Evolutionary conservation across 2,329 filamentous ascomycete genomes (phyloP), one percentile per base, ranked within the genome.

Genomic region (Penicillium occitanis): DNA sequence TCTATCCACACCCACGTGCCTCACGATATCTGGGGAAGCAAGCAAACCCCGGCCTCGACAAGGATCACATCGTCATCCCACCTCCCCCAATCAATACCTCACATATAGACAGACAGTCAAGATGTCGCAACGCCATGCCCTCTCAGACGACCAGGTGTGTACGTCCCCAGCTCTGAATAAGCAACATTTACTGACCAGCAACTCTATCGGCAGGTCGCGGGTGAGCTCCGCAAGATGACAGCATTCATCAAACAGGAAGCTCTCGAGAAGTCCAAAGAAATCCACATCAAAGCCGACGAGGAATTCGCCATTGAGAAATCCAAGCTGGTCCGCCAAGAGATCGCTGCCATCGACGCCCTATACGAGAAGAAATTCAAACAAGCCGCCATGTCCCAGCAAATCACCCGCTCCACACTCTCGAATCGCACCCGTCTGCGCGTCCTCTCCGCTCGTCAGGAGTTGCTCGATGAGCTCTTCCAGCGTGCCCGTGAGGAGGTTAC

Each of bases 351-450:
- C 84, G 95, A 99, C 83, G 85, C 85, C 71, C 84, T 90, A 73
- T 99, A 97, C 87, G 91, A 94, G 83, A 98, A 97, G 88, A 98
- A 98, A 85, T 96, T 96, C 88, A 99, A 97, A 86, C 91, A 96
- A 83, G 94, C 95, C 74, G 88, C 91, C 84, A 96, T 98, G 92
- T 94, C 92, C 69, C 95, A 98, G 86, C 95, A 99, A 84, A 98
- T 98, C 83, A 96, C 93, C 70, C 91, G 91, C 77, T 98, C 93
- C 70, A 98, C 93, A 69, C 90, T 97, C 69, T 87, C 93, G 82
- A 99, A 99, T 86, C 96, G 97, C 86, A 95, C 92, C 66, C 89
- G 95, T 68, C 89, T 99, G 80, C 90, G 90, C 78, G 90, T 99
- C 65, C 89, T 99, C 67, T 87, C 86, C 69, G 91, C 93, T 67